A percentile compares a stretch with the other conserved stretches of the same genome.
phyloP scores from a whole-genome alignment of 1,284 basidiomycete species.

The Heterobasidion irregulare region DNA sequence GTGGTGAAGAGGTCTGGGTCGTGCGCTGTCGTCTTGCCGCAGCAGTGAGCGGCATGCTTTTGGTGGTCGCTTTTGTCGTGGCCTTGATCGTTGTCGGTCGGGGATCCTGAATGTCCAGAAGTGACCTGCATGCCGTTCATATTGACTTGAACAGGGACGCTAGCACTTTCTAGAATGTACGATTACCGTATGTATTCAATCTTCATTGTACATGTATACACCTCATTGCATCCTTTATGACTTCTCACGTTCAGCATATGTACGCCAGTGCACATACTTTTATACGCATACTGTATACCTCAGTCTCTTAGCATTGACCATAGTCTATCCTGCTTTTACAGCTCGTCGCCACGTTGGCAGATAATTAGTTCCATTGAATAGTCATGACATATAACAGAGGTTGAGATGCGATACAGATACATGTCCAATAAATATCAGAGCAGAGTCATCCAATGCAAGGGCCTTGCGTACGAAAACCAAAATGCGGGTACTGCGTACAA shows the following conservation, averaged over 20 bases:
- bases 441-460: background rate
- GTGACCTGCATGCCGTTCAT: background rate
- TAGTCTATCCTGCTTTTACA: background rate
- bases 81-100: constrained; percentile 26
- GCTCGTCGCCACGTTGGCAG: too few relatives aligned
- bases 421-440: background rate
- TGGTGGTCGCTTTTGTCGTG: constrained; percentile 27
- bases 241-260: background rate
- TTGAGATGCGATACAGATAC: constrained; percentile 4
- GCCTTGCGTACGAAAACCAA: background rate
- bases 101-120: background rate
- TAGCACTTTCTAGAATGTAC: background rate
- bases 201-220: background rate
- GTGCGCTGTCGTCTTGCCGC: constrained; percentile 37
- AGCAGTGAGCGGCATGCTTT: constrained; percentile 28
- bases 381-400: constrained; percentile 1
- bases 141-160: background rate
- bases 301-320: background rate
- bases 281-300: background rate
- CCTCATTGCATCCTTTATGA: background rate
- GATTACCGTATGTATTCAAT: background rate
- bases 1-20: constrained; percentile 28
- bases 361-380: background rate
- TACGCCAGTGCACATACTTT: background rate
- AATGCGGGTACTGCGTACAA: background rate